These are phyloP conservation scores for Citrus reticulata DNA, from an alignment of 345 rosid species.

Conservation along the genomic window DNA sequence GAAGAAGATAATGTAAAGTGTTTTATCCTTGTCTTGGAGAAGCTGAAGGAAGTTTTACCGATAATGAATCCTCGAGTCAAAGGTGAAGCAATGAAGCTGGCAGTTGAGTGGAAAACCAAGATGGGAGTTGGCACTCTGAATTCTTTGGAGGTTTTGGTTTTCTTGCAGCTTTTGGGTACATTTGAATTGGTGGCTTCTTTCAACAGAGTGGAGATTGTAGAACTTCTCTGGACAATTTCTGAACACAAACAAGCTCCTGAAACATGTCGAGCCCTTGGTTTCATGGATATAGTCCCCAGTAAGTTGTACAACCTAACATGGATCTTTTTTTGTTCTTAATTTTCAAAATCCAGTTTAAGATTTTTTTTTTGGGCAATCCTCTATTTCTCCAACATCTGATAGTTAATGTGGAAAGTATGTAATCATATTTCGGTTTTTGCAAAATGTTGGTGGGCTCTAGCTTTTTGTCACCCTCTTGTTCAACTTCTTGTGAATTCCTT, in stretches of 20 bases:
- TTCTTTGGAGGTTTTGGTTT: slow-evolving; percentile 27
- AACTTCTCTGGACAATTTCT: slow-evolving; percentile 22
- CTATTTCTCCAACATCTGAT: neutral
- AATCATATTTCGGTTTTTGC: neutral
- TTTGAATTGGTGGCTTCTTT: slow-evolving; percentile 30
- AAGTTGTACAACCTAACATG: neutral
- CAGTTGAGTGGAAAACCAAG: slow-evolving; percentile 31
- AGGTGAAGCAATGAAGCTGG: slow-evolving; percentile 24
- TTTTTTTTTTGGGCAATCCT: neutral
- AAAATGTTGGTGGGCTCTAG: neutral
- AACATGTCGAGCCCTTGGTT: slow-evolving; percentile 28
- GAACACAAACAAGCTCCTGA: slow-evolving; percentile 25
- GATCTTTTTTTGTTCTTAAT: neutral
- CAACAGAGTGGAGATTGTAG: slow-evolving; percentile 27
- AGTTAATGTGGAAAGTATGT: neutral
- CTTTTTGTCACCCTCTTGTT: no score
- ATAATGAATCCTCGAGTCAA: slow-evolving; percentile 20
- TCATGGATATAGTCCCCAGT: slow-evolving; percentile 30
- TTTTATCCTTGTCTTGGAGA: slow-evolving; percentile 26
- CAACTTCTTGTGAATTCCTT: no score
- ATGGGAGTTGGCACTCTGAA: slow-evolving; percentile 20
- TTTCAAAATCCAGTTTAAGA: neutral
- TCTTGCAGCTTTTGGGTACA: slow-evolving; percentile 39
- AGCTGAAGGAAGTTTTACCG: slow-evolving; percentile 24
- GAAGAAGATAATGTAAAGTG: slow-evolving; percentile 17